Percentiles rank a stretch among this genome's conserved stretches.
Conservation (phyloP, 257 asterid species). For the Capsicum rhomboideum region DNA sequence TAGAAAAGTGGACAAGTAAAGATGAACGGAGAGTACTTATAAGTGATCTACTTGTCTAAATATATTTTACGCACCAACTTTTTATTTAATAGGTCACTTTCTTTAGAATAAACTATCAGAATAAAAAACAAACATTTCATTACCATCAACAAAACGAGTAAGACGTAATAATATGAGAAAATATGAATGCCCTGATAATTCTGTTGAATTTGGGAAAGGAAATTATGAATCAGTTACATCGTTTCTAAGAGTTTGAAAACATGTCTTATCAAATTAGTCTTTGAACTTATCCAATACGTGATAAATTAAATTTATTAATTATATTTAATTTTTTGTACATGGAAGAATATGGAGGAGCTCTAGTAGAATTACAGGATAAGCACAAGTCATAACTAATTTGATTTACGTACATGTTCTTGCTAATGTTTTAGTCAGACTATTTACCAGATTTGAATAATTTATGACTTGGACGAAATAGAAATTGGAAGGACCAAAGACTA, state of each 20-base stretch:
- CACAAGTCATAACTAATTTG: neutral
- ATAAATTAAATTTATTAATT: neutral
- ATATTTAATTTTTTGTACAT: neutral
- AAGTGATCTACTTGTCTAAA: neutral
- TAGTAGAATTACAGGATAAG: neutral
- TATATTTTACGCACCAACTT: neutral
- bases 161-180: neutral
- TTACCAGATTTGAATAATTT: neutral
- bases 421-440: neutral
- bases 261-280: neutral
- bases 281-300: neutral
- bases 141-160: neutral
- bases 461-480: neutral
- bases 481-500: neutral
- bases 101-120: neutral
- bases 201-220: neutral
- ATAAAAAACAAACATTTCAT: neutral
- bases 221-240: neutral
- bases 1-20: too few species aligned
- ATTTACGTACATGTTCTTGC: neutral
- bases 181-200: neutral
- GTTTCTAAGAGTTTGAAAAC: neutral
- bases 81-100: neutral
- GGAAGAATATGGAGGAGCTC: neutral
- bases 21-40: too few species aligned